These are phyloP conservation scores for Curvularia lunata DNA, from an alignment of 2,329 filamentous ascomycete species.

Conservation along the genomic window DNA sequence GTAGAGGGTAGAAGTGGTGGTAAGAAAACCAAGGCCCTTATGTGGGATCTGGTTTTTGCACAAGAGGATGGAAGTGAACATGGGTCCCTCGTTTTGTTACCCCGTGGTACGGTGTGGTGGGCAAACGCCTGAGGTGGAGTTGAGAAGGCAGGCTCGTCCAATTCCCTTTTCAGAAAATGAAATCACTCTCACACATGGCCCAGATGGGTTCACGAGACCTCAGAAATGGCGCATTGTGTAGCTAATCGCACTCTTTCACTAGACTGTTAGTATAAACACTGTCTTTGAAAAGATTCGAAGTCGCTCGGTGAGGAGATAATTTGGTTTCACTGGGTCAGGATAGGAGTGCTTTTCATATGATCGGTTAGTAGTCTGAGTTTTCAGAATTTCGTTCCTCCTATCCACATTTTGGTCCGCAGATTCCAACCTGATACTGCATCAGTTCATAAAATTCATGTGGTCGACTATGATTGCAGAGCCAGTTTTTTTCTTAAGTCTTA, in stretches of 20 bases:
- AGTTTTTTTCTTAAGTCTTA: too few species aligned
- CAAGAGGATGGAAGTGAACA: not conserved
- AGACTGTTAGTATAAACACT: not conserved
- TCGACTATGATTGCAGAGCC: too few species aligned
- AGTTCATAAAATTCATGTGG: too few species aligned
- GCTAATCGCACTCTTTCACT: not conserved
- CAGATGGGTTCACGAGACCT: not conserved
- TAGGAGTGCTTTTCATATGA: too few species aligned
- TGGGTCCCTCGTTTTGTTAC: not conserved
- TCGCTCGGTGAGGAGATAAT: not conserved
- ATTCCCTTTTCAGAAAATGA: not conserved
- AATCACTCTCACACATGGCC: not conserved
- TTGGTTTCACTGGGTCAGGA: not conserved
- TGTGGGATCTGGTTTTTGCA: not conserved
- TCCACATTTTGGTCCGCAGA: too few species aligned
- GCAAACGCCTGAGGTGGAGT: not conserved
- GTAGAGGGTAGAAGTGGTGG: not conserved
- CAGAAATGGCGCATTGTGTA: not conserved
- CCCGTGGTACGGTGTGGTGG: not conserved
- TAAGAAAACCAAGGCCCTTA: not conserved
- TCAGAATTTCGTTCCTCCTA: too few species aligned
- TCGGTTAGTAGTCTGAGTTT: too few species aligned
- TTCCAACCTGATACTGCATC: too few species aligned
- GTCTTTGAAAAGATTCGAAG: not conserved
- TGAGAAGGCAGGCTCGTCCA: constrained; percentile 1